Percentiles rank a stretch among this genome's conserved stretches.
These are phyloP conservation scores for Trametopsis cervina DNA, from an alignment of 768 basidiomycete genomes.

Conservation along the genomic window DNA sequence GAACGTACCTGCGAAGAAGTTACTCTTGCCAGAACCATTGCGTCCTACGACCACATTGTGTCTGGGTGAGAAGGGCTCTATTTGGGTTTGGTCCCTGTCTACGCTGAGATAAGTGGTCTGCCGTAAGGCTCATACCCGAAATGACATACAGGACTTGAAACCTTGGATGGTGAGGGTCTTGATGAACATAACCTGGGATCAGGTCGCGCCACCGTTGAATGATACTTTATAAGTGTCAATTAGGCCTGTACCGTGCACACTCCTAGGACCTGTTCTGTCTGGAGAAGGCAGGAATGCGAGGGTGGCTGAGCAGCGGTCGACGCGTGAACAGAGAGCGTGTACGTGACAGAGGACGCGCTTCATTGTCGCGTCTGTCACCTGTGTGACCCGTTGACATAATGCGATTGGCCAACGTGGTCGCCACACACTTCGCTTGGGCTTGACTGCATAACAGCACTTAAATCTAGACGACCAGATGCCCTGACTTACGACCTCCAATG, in stretches of 20 bases:
- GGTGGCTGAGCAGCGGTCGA: neutral
- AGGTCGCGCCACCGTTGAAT: too few relatives aligned
- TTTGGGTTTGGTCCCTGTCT: conserved; percentile 86
- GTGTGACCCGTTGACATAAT: neutral
- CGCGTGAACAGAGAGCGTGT: neutral
- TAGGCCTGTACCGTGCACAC: too few relatives aligned
- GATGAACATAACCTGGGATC: conserved; percentile 53
- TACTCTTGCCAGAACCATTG: conserved; percentile 97
- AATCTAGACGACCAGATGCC: neutral
- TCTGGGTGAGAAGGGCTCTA: conserved; percentile 89
- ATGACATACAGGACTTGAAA: conserved; percentile 89
- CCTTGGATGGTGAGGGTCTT: conserved; percentile 89
- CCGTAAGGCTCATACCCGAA: neutral
- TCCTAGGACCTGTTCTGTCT: too few relatives aligned
- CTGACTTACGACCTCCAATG: conserved; percentile 7
- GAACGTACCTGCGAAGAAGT: conserved; percentile 87
- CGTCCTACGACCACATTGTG: conserved; percentile 97
- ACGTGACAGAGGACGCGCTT: conserved; percentile 8
- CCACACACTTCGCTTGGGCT: neutral
- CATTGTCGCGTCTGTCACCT: conserved; percentile 7
- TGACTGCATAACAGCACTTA: neutral
- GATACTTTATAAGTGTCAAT: too few relatives aligned
- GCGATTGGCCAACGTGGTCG: neutral
- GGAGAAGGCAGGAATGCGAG: neutral
- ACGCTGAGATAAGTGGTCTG: neutral